Conservation (phyloP, 2,329 filamentous ascomycete species). For the Trichoderma guizhouense region DNA sequence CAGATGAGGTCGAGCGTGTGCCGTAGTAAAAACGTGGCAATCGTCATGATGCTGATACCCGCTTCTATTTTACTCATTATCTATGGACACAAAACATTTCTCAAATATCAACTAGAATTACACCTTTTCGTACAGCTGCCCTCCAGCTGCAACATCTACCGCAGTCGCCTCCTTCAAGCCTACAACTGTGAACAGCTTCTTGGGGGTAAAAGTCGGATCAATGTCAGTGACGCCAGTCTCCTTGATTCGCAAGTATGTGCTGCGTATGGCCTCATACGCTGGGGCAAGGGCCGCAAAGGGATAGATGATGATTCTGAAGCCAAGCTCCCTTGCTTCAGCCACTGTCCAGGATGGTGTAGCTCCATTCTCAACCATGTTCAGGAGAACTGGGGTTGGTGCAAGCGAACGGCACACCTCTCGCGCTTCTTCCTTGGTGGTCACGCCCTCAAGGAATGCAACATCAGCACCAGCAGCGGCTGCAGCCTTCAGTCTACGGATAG, state of each 20-base stretch:
- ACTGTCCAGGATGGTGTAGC: conserved; percentile 53
- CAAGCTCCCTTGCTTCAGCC: conserved; percentile 51
- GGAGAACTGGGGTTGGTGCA: conserved; percentile 47
- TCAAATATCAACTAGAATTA: not conserved
- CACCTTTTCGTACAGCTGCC: conserved; percentile 11
- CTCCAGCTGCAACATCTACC: conserved; percentile 39
- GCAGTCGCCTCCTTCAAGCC: conserved; percentile 49
- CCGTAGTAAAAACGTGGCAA: not conserved
- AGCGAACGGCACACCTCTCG: conserved; percentile 45
- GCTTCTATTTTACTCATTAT: not conserved
- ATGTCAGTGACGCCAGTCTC: conserved; percentile 36
- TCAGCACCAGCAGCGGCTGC: conserved; percentile 57
- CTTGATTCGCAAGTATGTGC: conserved; percentile 40
- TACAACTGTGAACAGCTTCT: conserved; percentile 49
- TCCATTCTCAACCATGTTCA: conserved; percentile 58
- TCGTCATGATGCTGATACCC: not conserved
- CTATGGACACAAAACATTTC: not conserved
- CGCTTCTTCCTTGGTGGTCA: conserved; percentile 50
- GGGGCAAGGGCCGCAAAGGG: conserved; percentile 42
- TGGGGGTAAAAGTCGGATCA: conserved; percentile 43
- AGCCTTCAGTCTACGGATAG: conserved; percentile 46
- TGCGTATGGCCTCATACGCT: conserved; percentile 42
- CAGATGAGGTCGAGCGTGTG: not conserved
- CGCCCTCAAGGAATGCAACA: conserved; percentile 58
- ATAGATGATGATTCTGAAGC: conserved; percentile 56